Evolutionary conservation across 1,284 basidiomycete species (phyloP).

Genomic region (Anthracocystis panici-leucophaei): DNA sequence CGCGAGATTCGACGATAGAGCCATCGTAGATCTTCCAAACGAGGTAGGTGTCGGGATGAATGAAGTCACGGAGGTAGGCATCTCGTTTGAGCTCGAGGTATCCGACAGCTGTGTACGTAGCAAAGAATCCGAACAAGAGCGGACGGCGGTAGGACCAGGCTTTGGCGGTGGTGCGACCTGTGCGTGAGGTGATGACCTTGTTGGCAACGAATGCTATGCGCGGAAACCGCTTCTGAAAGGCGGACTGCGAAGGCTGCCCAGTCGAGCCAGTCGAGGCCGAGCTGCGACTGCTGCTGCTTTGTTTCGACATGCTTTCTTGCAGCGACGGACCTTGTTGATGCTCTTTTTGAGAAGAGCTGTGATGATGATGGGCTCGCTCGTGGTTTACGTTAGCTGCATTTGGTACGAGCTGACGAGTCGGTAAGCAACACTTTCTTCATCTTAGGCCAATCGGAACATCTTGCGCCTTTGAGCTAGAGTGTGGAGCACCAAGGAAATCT

Average conservation of each 20-base stretch:
- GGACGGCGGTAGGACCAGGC: slow-evolving; percentile 50
- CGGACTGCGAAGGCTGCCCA: slow-evolving; percentile 2
- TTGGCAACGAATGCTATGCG: slow-evolving; percentile 41
- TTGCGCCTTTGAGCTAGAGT: background rate
- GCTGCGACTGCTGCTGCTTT: slow-evolving; percentile 5
- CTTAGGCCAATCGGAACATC: slow-evolving; percentile 11
- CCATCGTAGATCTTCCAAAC: slow-evolving; percentile 68
- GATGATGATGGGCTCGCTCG: background rate
- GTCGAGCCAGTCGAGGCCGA: slow-evolving; percentile 20
- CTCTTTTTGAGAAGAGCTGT: background rate
- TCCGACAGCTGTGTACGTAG: slow-evolving; percentile 47
- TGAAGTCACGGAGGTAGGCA: slow-evolving; percentile 49
- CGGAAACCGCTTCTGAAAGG: slow-evolving; percentile 40
- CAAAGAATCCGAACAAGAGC: slow-evolving; percentile 44
- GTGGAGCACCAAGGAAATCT: background rate
- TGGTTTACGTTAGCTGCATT: background rate
- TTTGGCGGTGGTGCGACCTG: slow-evolving; percentile 37
- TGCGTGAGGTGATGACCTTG: slow-evolving; percentile 38
- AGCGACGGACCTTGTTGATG: no score
- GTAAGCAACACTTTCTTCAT: slow-evolving; percentile 4
- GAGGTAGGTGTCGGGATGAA: slow-evolving; percentile 64
- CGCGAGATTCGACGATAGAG: slow-evolving; percentile 63
- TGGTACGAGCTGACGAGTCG: slow-evolving; percentile 22
- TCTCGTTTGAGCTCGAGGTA: slow-evolving; percentile 55
- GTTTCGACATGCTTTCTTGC: slow-evolving; percentile 19